These are phyloP conservation scores for Fusarium camptoceras DNA, from an alignment of 2,329 filamentous ascomycete genomes.

Conservation along the genomic window DNA sequence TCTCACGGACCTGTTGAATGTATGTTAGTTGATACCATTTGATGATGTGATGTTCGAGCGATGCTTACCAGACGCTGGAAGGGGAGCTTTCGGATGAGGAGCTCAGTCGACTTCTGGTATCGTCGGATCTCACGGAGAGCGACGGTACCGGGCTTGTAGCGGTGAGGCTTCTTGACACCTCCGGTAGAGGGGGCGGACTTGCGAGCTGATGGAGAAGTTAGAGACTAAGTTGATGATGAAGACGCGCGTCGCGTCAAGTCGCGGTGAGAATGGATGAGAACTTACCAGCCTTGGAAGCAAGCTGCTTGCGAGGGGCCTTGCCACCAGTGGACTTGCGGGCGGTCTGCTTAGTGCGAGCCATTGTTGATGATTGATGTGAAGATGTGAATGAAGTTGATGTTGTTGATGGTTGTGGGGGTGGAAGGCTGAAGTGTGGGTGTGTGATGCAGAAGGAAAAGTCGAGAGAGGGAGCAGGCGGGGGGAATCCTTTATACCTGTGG, in stretches of 20 bases:
- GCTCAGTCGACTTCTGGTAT: constrained; percentile 97
- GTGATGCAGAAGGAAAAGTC: constrained; percentile 59
- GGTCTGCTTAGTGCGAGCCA: constrained; percentile 75
- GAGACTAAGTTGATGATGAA: background rate
- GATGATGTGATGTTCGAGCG: no score
- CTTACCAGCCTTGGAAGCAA: constrained; percentile 91
- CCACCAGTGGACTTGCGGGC: constrained; percentile 83
- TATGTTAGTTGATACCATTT: constrained; percentile 12
- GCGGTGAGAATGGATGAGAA: constrained; percentile 3
- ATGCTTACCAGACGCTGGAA: constrained; percentile 88
- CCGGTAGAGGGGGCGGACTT: constrained; percentile 98
- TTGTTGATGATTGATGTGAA: constrained; percentile 58
- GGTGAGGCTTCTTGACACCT: constrained; percentile 95
- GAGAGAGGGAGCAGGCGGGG: constrained; percentile 56
- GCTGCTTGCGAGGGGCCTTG: constrained; percentile 91
- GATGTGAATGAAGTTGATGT: constrained; percentile 47
- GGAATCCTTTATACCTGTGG: constrained; percentile 57
- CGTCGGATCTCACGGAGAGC: constrained; percentile 98
- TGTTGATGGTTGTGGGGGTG: constrained; percentile 44
- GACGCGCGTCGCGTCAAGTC: constrained; percentile 32
- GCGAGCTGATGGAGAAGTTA: constrained; percentile 65
- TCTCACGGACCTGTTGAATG: constrained; percentile 81
- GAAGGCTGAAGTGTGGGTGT: constrained; percentile 52
- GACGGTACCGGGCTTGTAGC: constrained; percentile 91
- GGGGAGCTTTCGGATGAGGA: constrained; percentile 95